A percentile compares a stretch with the other conserved stretches of the same genome.
phyloP scores from a whole-genome alignment of 2,329 filamentous ascomycete genomes.

The Venturia carpophila region DNA sequence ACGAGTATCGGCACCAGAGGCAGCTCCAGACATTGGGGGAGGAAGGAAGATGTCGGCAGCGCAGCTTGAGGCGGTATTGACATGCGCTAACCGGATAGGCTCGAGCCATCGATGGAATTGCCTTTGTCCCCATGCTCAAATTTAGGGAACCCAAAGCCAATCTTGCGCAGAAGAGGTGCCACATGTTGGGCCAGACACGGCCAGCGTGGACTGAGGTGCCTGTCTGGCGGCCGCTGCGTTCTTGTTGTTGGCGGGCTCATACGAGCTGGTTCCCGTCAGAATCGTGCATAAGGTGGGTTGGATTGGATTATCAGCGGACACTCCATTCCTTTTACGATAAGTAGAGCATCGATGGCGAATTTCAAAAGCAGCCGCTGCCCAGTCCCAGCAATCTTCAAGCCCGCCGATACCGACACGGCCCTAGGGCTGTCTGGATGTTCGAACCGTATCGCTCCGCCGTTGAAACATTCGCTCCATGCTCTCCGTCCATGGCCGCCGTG shows the following conservation, averaged over 20 bases:
- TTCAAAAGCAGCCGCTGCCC: neutral
- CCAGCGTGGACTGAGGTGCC: no score
- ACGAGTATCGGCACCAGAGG: neutral
- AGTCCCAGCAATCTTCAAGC: neutral
- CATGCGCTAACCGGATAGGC: conserved; percentile 1
- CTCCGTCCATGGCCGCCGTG: no score
- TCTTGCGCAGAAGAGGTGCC: no score
- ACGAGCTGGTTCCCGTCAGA: neutral
- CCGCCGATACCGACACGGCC: neutral
- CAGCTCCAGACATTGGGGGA: neutral
- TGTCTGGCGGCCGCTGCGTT: neutral
- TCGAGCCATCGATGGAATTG: conserved; percentile 4
- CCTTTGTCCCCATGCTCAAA: neutral
- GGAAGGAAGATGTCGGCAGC: conserved; percentile 2
- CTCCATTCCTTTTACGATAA: neutral
- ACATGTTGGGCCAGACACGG: no score
- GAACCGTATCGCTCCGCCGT: neutral
- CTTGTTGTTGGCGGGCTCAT: neutral
- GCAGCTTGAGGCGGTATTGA: neutral
- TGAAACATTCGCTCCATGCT: neutral
- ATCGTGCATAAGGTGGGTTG: neutral
- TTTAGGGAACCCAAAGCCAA: no score
- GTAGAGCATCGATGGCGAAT: neutral
- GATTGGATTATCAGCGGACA: neutral
- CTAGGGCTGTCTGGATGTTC: neutral